Evolutionary conservation across 2,329 filamentous ascomycete species (phyloP), one percentile per base, ranked within the genome.

Genomic region (Westerdykella ornata): DNA sequence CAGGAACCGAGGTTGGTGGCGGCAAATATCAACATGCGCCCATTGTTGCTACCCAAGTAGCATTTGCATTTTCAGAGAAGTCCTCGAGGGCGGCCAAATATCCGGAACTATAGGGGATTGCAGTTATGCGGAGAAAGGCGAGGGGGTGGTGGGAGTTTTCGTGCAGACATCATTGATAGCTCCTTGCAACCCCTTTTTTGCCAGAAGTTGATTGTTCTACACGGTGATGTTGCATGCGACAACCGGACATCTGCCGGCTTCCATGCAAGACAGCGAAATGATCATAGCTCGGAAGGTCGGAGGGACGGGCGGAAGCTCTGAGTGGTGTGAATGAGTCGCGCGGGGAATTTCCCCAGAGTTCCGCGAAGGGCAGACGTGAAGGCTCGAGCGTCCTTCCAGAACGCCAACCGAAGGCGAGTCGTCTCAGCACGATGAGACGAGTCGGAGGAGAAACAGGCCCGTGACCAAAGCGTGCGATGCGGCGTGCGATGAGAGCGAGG

Each of bases 341-440:
- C 36, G 46, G 43, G 22, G 16, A 40, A 35, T 40, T n/a, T 36
- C 43, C 41, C 29, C 46, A 38, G 35, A 17, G 33, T 29, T 32
- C 14, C 35, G 15, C 14, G 33, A 18, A 20, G 8, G 12, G 22
- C 34, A 29, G 7, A 30, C 13, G 15, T 39, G 37, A 34, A 42
- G 51, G 57, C 53, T 52, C 57, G 57, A 62, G 57, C 57, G 51
- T 47, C 51, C 51, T 58, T 59, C 57, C 35, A 50, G 38, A 42
- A 43, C 33, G 31, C 47, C 59, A 26, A 26, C 8, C 22, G 22
- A 26, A 26, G 22, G 31, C 22, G 22, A 26, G 22, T 11, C 22
- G 22, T 26, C 22, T 26, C 22, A 8, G 22, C 22, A 11, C 8
- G 8, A 26, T 26, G 22, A 26, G 22, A 26, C 22, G 22, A 11